These are phyloP conservation scores for Borealophlyctis nickersoniae DNA, from an alignment of 192 early-diverging fungal species.

Conservation along the genomic window DNA sequence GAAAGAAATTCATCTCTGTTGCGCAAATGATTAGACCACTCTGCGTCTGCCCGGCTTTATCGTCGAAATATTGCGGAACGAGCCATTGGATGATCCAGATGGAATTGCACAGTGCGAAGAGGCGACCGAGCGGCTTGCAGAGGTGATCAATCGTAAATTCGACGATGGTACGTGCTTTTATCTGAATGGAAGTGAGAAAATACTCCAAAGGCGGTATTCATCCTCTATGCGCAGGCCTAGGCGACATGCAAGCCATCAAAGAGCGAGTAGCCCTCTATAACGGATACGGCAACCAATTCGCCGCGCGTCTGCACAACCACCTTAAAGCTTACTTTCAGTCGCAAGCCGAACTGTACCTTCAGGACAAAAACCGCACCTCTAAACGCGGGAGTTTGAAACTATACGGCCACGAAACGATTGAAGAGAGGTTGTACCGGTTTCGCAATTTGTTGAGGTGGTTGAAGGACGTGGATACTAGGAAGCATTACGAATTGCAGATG, in stretches of 20 bases:
- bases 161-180: constrained; percentile 15
- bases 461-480: constrained; percentile 50
- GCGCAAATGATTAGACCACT: constrained; percentile 11
- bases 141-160: constrained; percentile 31
- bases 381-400: constrained; percentile 31
- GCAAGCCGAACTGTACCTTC: constrained; percentile 37
- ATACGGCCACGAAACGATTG: constrained; percentile 42
- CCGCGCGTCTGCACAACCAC: constrained; percentile 38
- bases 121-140: constrained; percentile 34
- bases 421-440: constrained; percentile 44
- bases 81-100: constrained; percentile 42
- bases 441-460: constrained; percentile 48
- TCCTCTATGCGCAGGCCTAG: constrained; percentile 15
- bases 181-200: too few species aligned
- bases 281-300: constrained; percentile 45
- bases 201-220: background rate
- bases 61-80: constrained; percentile 42
- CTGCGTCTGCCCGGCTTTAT: constrained; percentile 37
- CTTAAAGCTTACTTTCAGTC: constrained; percentile 23
- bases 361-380: constrained; percentile 32
- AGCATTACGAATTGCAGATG: constrained; percentile 56
- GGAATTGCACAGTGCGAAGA: constrained; percentile 48
- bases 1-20: too few species aligned
- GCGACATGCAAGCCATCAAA: constrained; percentile 35
- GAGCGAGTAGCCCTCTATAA: constrained; percentile 41